A percentile compares a stretch with the other conserved stretches of the same genome.
phyloP scores from a whole-genome alignment of 2,329 filamentous ascomycete species.

The Epichloe baconii region DNA sequence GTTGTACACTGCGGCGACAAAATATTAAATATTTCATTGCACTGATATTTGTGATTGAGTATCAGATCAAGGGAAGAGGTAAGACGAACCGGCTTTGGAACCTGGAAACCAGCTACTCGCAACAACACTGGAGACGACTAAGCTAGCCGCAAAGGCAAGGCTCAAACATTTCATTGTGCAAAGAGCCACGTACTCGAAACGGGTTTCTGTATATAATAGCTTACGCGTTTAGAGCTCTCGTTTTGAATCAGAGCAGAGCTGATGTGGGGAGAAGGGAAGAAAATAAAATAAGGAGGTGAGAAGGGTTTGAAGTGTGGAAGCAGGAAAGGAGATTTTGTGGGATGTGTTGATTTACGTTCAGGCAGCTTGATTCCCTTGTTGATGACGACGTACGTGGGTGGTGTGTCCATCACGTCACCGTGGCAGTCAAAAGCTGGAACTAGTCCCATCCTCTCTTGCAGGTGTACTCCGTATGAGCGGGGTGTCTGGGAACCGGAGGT shows the following conservation, averaged over 20 bases:
- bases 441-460: not conserved
- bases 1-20: conserved; percentile 61
- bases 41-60: not conserved
- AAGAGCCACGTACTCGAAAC: not conserved
- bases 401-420: conserved; percentile 10
- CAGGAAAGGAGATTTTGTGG: not conserved
- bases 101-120: conserved; percentile 69
- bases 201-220: not conserved
- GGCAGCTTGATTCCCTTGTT: not conserved
- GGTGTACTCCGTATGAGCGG: not conserved
- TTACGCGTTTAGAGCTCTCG: not conserved
- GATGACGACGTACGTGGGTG: conserved; percentile 1
- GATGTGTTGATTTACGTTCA: not conserved
- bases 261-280: not conserved
- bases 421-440: not conserved
- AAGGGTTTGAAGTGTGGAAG: not conserved
- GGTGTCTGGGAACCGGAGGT: not conserved
- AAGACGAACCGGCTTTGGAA: conserved; percentile 59
- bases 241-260: not conserved
- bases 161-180: conserved; percentile 66
- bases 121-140: conserved; percentile 56
- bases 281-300: not conserved
- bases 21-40: not conserved
- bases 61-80: not conserved
- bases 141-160: conserved; percentile 54